Percentiles rank a stretch among this genome's conserved stretches.
Conservation (phyloP, 2,329 filamentous ascomycete genomes). For the Calonectria ilicicola region DNA sequence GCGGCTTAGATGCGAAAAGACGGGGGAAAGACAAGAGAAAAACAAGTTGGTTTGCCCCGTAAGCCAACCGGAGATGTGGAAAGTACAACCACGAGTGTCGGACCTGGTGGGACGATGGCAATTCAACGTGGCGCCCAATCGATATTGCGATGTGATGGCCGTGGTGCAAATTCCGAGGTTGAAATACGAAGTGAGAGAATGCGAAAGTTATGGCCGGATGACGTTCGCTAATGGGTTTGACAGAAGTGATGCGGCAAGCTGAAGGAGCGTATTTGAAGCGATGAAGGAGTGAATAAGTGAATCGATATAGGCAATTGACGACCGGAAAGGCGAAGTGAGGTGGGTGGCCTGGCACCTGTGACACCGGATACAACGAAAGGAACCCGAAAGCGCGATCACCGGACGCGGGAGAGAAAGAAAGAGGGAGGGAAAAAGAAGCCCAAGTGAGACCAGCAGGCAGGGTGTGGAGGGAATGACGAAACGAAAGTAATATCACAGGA, state of each 20-base stretch:
- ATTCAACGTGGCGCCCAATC: constrained; percentile 36
- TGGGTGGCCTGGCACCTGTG: neutral
- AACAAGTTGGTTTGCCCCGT: neutral
- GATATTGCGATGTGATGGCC: constrained; percentile 26
- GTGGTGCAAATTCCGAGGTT: constrained; percentile 31
- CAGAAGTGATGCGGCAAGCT: constrained; percentile 25
- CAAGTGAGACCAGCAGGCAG: constrained; percentile 21
- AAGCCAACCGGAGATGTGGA: neutral
- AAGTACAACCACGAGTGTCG: constrained; percentile 25
- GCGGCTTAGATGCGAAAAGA: neutral
- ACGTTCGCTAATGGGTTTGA: constrained; percentile 23
- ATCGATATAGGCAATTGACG: neutral
- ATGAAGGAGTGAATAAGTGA: constrained; percentile 23
- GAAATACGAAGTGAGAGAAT: constrained; percentile 36
- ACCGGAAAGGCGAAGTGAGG: constrained; percentile 2
- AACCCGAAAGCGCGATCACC: constrained; percentile 16
- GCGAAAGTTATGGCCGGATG: constrained; percentile 8
- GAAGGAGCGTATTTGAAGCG: constrained; percentile 14
- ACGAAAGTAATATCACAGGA: constrained; percentile 5
- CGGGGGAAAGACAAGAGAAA: neutral
- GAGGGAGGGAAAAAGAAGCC: constrained; percentile 2
- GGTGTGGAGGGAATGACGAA: constrained; percentile 7
- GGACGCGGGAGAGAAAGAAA: constrained; percentile 3
- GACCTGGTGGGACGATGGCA: constrained; percentile 14
- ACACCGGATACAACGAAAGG: constrained; percentile 11